Conservation (phyloP, 768 basidiomycete genomes). For the Lactarius hengduanensis region DNA sequence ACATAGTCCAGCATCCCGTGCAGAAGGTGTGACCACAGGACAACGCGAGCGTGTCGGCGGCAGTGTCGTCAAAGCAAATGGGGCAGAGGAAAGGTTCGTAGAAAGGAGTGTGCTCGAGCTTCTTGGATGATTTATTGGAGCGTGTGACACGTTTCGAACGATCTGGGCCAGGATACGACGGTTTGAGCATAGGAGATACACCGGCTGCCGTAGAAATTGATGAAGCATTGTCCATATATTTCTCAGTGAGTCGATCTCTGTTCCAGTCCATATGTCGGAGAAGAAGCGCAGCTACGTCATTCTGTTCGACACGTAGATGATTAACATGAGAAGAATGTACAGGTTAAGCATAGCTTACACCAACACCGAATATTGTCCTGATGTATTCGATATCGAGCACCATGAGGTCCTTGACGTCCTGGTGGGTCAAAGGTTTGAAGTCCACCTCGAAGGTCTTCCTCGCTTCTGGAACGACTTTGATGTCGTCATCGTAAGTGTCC, state of each 20-base stretch:
- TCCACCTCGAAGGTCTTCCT: constrained; percentile 80
- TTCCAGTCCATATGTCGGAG: constrained; percentile 91
- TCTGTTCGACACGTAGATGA: constrained; percentile 40
- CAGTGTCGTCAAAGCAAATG: constrained; percentile 85
- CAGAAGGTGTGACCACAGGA: constrained; percentile 87
- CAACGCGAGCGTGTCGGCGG: constrained; percentile 62
- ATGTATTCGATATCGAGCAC: constrained; percentile 80
- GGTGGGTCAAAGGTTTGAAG: constrained; percentile 71
- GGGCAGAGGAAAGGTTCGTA: constrained; percentile 77
- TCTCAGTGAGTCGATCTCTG: constrained; percentile 92
- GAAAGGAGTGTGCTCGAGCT: constrained; percentile 30
- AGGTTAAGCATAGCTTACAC: constrained; percentile 53
- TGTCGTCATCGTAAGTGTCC: constrained; percentile 63
- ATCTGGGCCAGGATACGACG: constrained; percentile 33
- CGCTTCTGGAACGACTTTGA: constrained; percentile 53
- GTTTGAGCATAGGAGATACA: constrained; percentile 47
- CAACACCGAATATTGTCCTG: constrained; percentile 81
- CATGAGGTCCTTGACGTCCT: constrained; percentile 77
- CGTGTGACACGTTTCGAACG: constrained; percentile 37
- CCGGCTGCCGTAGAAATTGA: constrained; percentile 75
- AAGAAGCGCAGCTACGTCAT: constrained; percentile 68
- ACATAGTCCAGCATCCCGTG: constrained; percentile 79
- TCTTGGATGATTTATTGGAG: constrained; percentile 31
- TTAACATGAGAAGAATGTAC: not conserved
- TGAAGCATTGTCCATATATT: constrained; percentile 92